Conservation (phyloP, 768 basidiomycete species). For the Sarcomyxa edulis region DNA sequence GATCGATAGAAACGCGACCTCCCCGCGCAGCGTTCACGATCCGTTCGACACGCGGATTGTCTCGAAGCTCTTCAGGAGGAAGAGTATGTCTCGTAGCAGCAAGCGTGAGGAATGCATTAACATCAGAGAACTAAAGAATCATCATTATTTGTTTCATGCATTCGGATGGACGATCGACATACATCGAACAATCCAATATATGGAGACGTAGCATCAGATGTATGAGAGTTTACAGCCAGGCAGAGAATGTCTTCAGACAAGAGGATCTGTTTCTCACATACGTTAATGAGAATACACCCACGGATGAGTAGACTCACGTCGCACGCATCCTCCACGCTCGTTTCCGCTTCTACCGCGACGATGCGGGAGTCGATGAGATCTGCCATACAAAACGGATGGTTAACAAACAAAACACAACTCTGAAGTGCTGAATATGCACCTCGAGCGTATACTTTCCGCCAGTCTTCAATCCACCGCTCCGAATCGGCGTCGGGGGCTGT, state of each 20-base stretch:
- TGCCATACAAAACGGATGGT: constrained; percentile 18
- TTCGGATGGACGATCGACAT: no score
- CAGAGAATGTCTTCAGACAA: constrained; percentile 60
- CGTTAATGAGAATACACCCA: not conserved
- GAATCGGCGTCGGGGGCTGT: constrained; percentile 23
- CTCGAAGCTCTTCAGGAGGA: constrained; percentile 51
- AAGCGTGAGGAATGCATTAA: constrained; percentile 82
- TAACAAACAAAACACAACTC: not conserved
- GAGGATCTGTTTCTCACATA: constrained; percentile 38
- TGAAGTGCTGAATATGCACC: constrained; percentile 34
- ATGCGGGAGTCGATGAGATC: constrained; percentile 70
- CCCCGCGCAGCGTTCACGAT: constrained; percentile 73
- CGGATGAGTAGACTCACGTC: constrained; percentile 43
- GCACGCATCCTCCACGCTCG: constrained; percentile 78
- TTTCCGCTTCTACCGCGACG: constrained; percentile 62
- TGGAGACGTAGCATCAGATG: constrained; percentile 18
- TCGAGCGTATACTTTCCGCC: constrained; percentile 51
- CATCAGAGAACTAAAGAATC: constrained; percentile 63
- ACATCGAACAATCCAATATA: constrained; percentile 74
- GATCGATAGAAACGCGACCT: constrained; percentile 66
- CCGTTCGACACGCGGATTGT: constrained; percentile 54
- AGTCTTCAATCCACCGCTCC: constrained; percentile 50
- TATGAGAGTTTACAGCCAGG: constrained; percentile 49
- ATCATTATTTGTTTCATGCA: no score
- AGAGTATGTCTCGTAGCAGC: constrained; percentile 77